A percentile compares a stretch with the other conserved stretches of the same genome.
Evolutionary conservation across 2,329 filamentous ascomycete genomes (phyloP).

Genomic region (Amylocarpus encephaloides): DNA sequence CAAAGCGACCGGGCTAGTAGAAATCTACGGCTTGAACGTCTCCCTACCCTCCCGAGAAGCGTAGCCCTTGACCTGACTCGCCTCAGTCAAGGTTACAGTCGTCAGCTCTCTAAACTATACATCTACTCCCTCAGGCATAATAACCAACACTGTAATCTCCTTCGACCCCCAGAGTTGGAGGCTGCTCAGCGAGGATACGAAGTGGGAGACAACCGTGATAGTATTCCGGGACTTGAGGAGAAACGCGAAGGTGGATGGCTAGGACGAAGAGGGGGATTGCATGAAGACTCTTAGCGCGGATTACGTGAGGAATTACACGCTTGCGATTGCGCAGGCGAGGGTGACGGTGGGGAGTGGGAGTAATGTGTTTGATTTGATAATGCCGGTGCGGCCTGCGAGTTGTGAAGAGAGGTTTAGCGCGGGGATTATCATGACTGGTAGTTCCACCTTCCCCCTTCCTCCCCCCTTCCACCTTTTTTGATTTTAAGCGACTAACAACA

Average conservation of each 20-base stretch:
- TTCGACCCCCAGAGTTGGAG: not conserved
- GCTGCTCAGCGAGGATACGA: not conserved
- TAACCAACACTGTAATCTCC: no score
- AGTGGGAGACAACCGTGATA: slow-evolving; percentile 1
- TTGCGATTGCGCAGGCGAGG: not conserved
- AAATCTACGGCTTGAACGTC: not conserved
- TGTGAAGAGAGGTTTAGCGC: no score
- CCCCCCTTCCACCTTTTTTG: no score
- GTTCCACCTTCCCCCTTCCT: no score
- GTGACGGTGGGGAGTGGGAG: not conserved
- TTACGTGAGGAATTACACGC: not conserved
- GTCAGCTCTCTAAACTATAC: no score
- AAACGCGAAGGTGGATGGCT: slow-evolving; percentile 3
- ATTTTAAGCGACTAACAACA: no score
- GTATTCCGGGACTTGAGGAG: not conserved
- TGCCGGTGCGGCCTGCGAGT: no score
- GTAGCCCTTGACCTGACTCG: not conserved
- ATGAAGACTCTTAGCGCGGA: slow-evolving; percentile 2
- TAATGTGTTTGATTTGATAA: no score
- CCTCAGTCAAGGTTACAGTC: not conserved
- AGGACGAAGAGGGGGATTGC: slow-evolving; percentile 8
- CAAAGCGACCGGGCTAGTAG: slow-evolving; percentile 2
- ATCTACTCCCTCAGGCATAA: no score
- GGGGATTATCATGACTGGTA: no score
- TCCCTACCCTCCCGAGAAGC: not conserved